phyloP scores from a whole-genome alignment of 164 flowering plant species.

The Liquidambar formosana region DNA sequence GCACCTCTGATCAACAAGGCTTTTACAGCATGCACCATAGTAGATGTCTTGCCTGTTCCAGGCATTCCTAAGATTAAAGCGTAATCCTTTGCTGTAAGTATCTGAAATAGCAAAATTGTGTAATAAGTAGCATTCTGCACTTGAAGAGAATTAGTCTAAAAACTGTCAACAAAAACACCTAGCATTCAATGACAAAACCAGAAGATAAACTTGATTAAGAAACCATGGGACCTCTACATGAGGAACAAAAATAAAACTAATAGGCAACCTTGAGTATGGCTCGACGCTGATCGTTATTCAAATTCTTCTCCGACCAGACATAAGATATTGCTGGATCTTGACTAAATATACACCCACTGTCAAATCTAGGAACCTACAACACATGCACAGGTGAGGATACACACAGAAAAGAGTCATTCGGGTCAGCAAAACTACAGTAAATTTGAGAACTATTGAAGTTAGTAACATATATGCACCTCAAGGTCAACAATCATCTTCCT shows the following conservation, averaged over 20 bases:
- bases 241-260: background rate
- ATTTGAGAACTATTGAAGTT: background rate
- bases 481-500: conserved; percentile 90
- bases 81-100: conserved; percentile 92
- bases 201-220: background rate
- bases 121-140: conserved; percentile 14
- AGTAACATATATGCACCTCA: conserved; percentile 50
- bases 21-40: conserved; percentile 98
- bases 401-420: background rate
- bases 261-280: conserved; percentile 74
- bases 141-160: background rate
- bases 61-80: conserved; percentile 98
- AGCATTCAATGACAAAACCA: conserved; percentile 6
- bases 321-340: conserved; percentile 97
- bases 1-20: conserved; percentile 94
- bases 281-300: conserved; percentile 93
- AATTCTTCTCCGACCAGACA: conserved; percentile 71
- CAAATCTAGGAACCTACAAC: conserved; percentile 87
- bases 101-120: conserved; percentile 47
- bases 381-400: conserved; percentile 3
- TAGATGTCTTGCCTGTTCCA: conserved; percentile 98
- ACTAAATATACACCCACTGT: conserved; percentile 75
- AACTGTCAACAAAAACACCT: background rate
- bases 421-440: background rate
- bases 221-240: background rate